These are phyloP conservation scores for Geotrichum aggregatum DNA, from an alignment of 1,139 yeast genomes.

Conservation along the genomic window DNA sequence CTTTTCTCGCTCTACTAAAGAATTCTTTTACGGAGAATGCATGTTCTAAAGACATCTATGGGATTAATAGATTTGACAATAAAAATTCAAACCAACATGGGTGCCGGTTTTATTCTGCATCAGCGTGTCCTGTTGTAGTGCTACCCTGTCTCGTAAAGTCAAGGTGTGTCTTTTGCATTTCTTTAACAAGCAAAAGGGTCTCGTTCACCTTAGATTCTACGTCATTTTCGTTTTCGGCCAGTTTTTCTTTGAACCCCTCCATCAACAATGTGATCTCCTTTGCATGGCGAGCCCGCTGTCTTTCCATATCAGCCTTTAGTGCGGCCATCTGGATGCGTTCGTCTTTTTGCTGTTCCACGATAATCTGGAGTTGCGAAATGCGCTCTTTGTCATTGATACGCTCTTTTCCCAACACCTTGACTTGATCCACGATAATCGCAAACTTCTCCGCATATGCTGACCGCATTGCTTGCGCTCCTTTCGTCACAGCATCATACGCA, in stretches of 20 bases:
- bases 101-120: background rate
- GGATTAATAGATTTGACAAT: background rate
- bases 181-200: slow-evolving; percentile 12
- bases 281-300: slow-evolving; percentile 27
- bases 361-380: slow-evolving; percentile 17
- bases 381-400: slow-evolving; percentile 26
- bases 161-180: slow-evolving; percentile 1
- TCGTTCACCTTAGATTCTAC: slow-evolving; percentile 11
- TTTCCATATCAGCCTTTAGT: slow-evolving; percentile 26
- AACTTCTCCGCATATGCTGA: slow-evolving; percentile 11
- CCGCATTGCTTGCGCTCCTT: slow-evolving; percentile 6
- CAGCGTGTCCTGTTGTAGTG: background rate
- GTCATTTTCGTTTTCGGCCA: slow-evolving; percentile 7
- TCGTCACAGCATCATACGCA: slow-evolving; percentile 12
- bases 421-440: slow-evolving; percentile 6
- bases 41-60: too few species aligned
- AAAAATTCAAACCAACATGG: too few species aligned
- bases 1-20: slow-evolving; percentile 33
- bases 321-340: slow-evolving; percentile 14
- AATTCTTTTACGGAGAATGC: too few species aligned
- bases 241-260: slow-evolving; percentile 4
- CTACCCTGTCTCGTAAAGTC: slow-evolving; percentile 1
- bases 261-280: slow-evolving; percentile 22
- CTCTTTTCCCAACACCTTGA: slow-evolving; percentile 19
- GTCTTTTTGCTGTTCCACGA: slow-evolving; percentile 11